phyloP scores from a whole-genome alignment of 2,329 filamentous ascomycete genomes.

The Monosporascus sp. region DNA sequence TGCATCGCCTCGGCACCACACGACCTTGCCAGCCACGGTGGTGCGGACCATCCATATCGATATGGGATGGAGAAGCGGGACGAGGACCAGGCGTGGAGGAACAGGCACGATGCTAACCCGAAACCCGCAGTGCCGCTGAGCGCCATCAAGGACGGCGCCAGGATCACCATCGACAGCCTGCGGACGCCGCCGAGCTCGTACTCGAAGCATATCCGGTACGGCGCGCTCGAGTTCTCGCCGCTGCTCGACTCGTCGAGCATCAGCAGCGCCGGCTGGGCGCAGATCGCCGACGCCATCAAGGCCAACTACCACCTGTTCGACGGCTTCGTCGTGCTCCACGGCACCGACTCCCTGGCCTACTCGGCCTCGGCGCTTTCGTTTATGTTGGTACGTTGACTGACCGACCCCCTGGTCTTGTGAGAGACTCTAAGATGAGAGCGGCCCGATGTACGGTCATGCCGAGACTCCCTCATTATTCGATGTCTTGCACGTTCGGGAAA shows the following conservation, averaged over 20 bases:
- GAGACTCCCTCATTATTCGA: not conserved
- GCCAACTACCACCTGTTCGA: conserved; percentile 87
- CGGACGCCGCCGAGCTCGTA: conserved; percentile 78
- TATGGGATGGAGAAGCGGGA: not conserved
- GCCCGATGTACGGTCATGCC: too few species aligned
- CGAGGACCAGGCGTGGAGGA: not conserved
- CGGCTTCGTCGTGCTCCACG: conserved; percentile 85
- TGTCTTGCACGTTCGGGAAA: not conserved
- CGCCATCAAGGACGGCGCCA: conserved; percentile 46
- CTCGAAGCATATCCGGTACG: conserved; percentile 75
- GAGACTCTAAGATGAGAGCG: too few species aligned
- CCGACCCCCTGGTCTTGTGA: too few species aligned
- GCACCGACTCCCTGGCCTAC: conserved; percentile 85
- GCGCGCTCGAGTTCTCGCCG: conserved; percentile 76
- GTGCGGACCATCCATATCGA: too few species aligned
- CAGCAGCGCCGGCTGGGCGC: conserved; percentile 77
- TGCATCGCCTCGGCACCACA: conserved; percentile 8
- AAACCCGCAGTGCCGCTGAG: conserved; percentile 38
- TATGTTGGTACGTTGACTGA: conserved; percentile 64
- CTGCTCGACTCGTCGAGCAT: conserved; percentile 88
- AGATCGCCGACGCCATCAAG: conserved; percentile 73
- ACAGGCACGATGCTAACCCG: conserved; percentile 1
- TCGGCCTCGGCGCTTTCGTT: conserved; percentile 87
- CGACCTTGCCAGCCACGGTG: too few species aligned
- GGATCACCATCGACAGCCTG: conserved; percentile 57